Conservation (phyloP, 2,329 filamentous ascomycete species). For the Colletotrichum abscissum region DNA sequence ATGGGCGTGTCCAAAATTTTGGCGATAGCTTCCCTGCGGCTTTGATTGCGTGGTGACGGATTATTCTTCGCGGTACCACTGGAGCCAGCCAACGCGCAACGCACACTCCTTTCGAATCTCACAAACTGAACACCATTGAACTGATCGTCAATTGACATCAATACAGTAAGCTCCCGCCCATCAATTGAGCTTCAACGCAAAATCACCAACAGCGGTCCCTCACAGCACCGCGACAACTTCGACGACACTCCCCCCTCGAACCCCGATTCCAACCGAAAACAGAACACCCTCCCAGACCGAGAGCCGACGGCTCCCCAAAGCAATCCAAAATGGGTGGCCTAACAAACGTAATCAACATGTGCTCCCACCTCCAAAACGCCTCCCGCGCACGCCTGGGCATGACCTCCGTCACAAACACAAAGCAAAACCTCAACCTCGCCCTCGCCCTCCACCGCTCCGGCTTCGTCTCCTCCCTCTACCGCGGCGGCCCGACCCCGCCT, state of each 20-base stretch:
- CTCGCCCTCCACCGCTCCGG: constrained; percentile 85
- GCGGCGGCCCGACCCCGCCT: constrained; percentile 70
- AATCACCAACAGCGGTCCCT: neutral
- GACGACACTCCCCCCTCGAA: neutral
- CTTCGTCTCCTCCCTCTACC: constrained; percentile 83
- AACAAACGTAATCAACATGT: constrained; percentile 80
- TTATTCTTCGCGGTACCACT: neutral
- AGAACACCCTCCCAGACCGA: too few species aligned
- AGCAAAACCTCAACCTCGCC: constrained; percentile 80
- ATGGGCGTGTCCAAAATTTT: constrained; percentile 31
- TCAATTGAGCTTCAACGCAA: neutral
- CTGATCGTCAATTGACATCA: neutral
- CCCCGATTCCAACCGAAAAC: too few species aligned
- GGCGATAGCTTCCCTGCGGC: constrained; percentile 33
- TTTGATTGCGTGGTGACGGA: constrained; percentile 17
- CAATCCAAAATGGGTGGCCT: constrained; percentile 53
- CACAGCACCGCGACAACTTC: neutral
- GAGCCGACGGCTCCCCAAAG: neutral
- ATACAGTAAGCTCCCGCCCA: neutral
- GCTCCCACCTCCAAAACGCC: constrained; percentile 92
- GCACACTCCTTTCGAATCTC: neutral
- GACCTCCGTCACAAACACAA: constrained; percentile 84
- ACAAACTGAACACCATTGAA: too few species aligned
- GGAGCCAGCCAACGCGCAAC: constrained; percentile 8
- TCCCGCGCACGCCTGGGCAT: constrained; percentile 84